Base-by-base conservation (phyloP, 1,284 basidiomycete species). In the Heterobasidion irregulare region DNA sequence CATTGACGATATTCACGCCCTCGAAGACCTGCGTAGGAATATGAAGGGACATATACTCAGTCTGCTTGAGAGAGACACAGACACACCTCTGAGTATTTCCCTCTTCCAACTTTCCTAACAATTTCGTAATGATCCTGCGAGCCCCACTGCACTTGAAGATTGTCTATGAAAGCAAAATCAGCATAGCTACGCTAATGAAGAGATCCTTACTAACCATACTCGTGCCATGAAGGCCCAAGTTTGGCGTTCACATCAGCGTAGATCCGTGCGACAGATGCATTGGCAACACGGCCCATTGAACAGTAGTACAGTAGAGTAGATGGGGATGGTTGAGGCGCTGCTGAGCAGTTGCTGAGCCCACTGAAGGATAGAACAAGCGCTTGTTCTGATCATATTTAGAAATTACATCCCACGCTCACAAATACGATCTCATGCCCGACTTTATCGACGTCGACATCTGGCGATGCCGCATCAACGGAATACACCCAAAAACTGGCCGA, bases 111-210 rank as follows among this genome's bases (percentile, higher is more conserved):
- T 74, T 98, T 98, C 60, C 94, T 82, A 43, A 98, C 91, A 66
- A 98, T 97, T 75, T 99, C 96, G 68, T 98, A 99, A 72, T 97
- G 92, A 75, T 98, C 96, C 73, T 98, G 97, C 4, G 87, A 82
- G 54, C 93, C 93, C 93, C 94, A 96, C 62, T 93, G 89, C 16
- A 96, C 92, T 69, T 93, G 90, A 18, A 96, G 77, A 70, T 94
- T 94, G 76, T 96, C 93, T 87, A 56, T 50, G 19, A 38, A 50
- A 55, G 43, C 53, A 47, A 56, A 38, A 61, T 60, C 61, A 79
- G 64, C 52, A 52, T 47, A 50, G 48, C 54, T 52, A 53, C 38
- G 46, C 36, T 43, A 18, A 54, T 58, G 63, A 63, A 58, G 59
- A 53, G 52, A 63, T 53, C 56, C 56, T 52, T 53, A 59, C 75